Evolutionary conservation across 2,329 filamentous ascomycete species (phyloP), one percentile per base, ranked within the genome.

Genomic region (Fusarium redolens): DNA sequence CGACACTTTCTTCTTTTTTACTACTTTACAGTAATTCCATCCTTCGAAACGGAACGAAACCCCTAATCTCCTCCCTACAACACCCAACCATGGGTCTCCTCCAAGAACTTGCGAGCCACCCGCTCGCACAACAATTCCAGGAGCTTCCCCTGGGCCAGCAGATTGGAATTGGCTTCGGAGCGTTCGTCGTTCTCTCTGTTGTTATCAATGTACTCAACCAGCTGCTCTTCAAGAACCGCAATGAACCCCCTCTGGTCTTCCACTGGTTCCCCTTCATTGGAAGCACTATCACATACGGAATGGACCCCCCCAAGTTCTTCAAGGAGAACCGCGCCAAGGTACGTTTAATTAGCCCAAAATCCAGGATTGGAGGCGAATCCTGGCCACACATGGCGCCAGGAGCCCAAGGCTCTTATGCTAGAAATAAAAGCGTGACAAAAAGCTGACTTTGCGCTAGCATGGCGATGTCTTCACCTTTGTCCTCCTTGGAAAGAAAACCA

Each of bases 291-390:
- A 93, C 90, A 48, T 99, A 98, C 84, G 96, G 96, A 82, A 98
- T 98, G 83, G 94, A 98, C 79, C 96, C 96, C 20, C 95, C 94
- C 79, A 87, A 86, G 57, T 98, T 98, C 88, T 97, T 98, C 86
- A 87, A 77, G 89, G 91, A 87, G 81, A 89, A 89, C 83, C 91
- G 91, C 77, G 87, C 89, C 78, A 97, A 97, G 91, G 93, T 95
- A 78, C 69, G 84, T 81, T 37, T 4, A 33, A 52, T 17, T 30
- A 18, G 35, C 31, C 22, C 35, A 65, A 58, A 43, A 7, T 25
- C 28, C 20, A 31, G 11, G 37, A 43, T 44, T 56, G 44, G 33
- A 14, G 33, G 43, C 8, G 8, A n/a, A 17, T 17, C 20, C 38
- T 30, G 15, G 50, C 17, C 30, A 14, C 44, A 41, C 33, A 35